A percentile compares a stretch with the other conserved stretches of the same genome.
Evolutionary conservation across 352 stramenopile genomes (phyloP).

Genomic region (Phytophthora quininea): DNA sequence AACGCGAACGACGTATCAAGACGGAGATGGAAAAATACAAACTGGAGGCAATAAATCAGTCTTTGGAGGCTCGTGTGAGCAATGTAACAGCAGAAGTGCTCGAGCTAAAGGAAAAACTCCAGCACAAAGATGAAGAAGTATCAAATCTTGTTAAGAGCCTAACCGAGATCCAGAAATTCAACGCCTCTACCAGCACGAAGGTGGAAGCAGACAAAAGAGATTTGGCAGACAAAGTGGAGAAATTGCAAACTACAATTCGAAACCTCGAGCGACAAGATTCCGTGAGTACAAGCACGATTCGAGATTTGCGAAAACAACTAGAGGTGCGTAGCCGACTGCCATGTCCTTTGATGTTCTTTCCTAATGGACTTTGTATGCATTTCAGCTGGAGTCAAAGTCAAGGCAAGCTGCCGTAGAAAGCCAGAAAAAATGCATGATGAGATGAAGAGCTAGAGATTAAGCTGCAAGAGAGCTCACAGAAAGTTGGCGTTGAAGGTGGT

Average conservation of each 20-base stretch:
- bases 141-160: conserved; percentile 69
- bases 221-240: conserved; percentile 62
- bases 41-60: conserved; percentile 57
- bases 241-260: conserved; percentile 52
- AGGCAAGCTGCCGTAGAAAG: conserved; percentile 41
- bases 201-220: conserved; percentile 75
- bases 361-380: conserved; percentile 7
- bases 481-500: conserved; percentile 64
- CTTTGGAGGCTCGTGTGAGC: conserved; percentile 54
- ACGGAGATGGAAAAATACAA: conserved; percentile 73
- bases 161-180: conserved; percentile 82
- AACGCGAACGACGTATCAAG: conserved; percentile 56
- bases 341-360: background rate
- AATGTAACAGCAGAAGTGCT: conserved; percentile 38
- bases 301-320: conserved; percentile 56
- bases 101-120: conserved; percentile 66
- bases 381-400: conserved; percentile 33
- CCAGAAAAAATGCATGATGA: conserved; percentile 34
- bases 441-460: conserved; percentile 56
- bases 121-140: conserved; percentile 72
- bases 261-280: conserved; percentile 62
- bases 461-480: conserved; percentile 59
- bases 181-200: conserved; percentile 63
- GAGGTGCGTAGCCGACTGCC: conserved; percentile 35
- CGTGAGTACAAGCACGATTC: conserved; percentile 44